Conservation (phyloP, 2,329 filamentous ascomycete species). For the Trichoderma cornu-damae region DNA sequence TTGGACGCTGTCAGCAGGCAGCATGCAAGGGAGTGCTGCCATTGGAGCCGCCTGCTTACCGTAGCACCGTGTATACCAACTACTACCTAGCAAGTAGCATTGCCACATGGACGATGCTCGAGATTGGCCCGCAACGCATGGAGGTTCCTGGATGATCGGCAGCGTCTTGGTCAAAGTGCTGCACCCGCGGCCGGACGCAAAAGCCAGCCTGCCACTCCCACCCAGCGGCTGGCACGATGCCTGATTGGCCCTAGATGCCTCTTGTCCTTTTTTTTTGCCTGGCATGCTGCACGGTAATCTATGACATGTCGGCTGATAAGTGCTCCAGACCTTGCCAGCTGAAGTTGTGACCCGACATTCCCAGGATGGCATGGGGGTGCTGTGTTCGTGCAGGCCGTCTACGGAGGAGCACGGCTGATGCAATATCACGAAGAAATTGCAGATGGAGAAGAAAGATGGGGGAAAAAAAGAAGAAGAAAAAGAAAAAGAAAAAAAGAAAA, state of each 20-base stretch:
- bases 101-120: background rate
- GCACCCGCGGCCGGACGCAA: background rate
- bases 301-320: background rate
- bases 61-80: background rate
- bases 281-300: background rate
- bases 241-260: background rate
- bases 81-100: no score
- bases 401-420: background rate
- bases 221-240: background rate
- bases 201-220: background rate
- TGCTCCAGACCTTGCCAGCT: slow-evolving; percentile 14
- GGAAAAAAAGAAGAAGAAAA: background rate
- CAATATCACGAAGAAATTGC: background rate
- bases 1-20: slow-evolving; percentile 3
- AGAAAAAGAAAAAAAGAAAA: background rate
- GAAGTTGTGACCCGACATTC: background rate
- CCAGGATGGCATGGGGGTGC: background rate
- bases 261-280: no score
- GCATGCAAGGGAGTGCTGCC: background rate
- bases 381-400: background rate
- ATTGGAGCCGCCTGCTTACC: background rate
- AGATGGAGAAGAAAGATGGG: background rate
- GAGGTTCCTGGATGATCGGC: slow-evolving; percentile 17
- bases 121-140: background rate
- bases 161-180: background rate